Percentiles rank a stretch among this genome's conserved stretches.
These are phyloP conservation scores for Cymbopogon flexuosus DNA, from an alignment of 202 grass and related monocot species.

Conservation along the genomic window DNA sequence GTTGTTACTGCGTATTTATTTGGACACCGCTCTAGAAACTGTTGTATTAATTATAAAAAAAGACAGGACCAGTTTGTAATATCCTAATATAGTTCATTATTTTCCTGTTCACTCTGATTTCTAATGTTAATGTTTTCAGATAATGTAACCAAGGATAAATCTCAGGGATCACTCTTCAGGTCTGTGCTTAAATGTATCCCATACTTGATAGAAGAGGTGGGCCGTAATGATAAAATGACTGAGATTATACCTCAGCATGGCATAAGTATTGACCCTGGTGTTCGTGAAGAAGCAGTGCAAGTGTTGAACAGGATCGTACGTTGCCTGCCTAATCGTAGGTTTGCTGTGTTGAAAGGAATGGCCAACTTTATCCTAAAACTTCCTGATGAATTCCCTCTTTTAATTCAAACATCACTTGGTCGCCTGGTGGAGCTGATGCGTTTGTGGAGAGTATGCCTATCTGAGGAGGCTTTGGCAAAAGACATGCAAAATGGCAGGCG, in stretches of 20 bases:
- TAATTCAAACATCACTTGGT: conserved; percentile 83
- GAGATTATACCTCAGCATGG: conserved; percentile 97
- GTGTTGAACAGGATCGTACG: conserved; percentile 91
- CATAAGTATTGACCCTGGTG: conserved; percentile 93
- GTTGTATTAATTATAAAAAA: conserved; percentile 4
- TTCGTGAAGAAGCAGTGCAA: conserved; percentile 90
- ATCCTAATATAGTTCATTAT: not conserved
- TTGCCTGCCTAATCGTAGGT: conserved; percentile 81
- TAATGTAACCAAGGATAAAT: conserved; percentile 94
- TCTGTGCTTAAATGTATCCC: conserved; percentile 98
- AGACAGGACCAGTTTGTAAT: conserved; percentile 6
- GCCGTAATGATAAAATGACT: conserved; percentile 84
- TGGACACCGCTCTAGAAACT: not conserved
- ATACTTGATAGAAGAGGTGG: conserved; percentile 91
- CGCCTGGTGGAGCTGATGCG: conserved; percentile 90
- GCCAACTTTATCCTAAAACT: conserved; percentile 94
- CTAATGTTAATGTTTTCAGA: conserved; percentile 49
- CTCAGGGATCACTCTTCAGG: conserved; percentile 85
- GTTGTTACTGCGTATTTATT: conserved; percentile 23
- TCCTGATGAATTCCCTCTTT: conserved; percentile 88
- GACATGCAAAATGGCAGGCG: conserved; percentile 52
- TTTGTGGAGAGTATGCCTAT: conserved; percentile 81
- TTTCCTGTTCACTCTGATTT: conserved; percentile 11
- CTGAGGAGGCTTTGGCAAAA: conserved; percentile 69
- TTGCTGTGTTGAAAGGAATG: conserved; percentile 98